Conservation (phyloP, 768 basidiomycete genomes). For the Serendipita sp. region DNA sequence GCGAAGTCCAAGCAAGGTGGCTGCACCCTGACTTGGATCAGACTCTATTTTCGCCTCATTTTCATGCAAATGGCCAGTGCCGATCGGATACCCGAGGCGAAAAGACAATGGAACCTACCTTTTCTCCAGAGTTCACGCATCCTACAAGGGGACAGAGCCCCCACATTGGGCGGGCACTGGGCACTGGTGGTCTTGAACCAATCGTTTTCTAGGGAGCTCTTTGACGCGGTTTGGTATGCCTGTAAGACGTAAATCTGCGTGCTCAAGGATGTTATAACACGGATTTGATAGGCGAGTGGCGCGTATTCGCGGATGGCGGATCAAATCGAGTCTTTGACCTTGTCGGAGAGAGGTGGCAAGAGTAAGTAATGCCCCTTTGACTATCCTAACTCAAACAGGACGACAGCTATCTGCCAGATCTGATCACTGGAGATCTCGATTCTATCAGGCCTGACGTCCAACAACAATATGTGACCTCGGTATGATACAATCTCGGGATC, state of each 20-base stretch:
- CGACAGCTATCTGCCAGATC: conserved; percentile 55
- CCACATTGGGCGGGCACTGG: not conserved
- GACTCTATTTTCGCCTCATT: not conserved
- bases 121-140: not conserved
- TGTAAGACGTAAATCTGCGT: conserved; percentile 16
- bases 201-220: conserved; percentile 50
- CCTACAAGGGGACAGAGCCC: not conserved
- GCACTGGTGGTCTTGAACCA: conserved; percentile 86
- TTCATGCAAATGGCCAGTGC: not conserved
- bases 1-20: not conserved
- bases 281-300: conserved; percentile 28
- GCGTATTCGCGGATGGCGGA: conserved; percentile 74
- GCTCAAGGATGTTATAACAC: conserved; percentile 20
- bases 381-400: not conserved
- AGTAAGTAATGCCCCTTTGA: not conserved
- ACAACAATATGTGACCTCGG: conserved; percentile 30
- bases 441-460: conserved; percentile 38
- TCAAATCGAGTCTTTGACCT: conserved; percentile 68
- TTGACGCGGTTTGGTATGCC: conserved; percentile 38
- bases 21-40: not conserved
- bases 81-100: not conserved
- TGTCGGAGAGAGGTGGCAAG: conserved; percentile 11
- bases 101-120: not conserved
- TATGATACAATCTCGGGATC: conserved; percentile 18
- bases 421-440: conserved; percentile 91